phyloP scores from a whole-genome alignment of 2,329 filamentous ascomycete genomes.

The Zasmidium angulare region DNA sequence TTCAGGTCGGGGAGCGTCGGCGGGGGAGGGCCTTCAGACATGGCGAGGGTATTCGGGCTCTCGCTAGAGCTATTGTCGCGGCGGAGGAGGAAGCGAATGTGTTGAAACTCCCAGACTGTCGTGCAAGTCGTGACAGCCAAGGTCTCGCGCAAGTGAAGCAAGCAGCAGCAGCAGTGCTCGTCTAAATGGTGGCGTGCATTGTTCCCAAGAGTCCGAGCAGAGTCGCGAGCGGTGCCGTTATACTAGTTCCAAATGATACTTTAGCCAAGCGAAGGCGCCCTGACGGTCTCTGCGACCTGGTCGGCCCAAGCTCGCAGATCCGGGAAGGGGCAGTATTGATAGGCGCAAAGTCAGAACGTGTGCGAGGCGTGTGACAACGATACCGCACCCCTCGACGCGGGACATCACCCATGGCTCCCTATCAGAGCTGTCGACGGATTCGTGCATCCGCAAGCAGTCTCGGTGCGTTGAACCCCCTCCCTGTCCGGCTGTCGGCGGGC shows the following conservation, averaged over 20 bases:
- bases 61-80: neutral
- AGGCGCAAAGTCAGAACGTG: neutral
- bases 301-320: neutral
- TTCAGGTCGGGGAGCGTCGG: conserved; percentile 19
- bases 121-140: neutral
- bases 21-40: conserved; percentile 15
- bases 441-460: neutral
- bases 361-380: neutral
- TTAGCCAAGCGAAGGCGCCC: neutral
- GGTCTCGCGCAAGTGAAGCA: neutral
- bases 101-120: neutral
- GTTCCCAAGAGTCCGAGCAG: neutral
- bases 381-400: neutral
- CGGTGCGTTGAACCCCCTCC: neutral
- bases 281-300: neutral
- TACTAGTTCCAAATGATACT: neutral
- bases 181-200: neutral
- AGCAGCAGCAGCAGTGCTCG: neutral
- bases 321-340: neutral
- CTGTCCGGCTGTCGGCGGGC: neutral
- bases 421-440: neutral
- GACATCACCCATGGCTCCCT: neutral
- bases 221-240: neutral
- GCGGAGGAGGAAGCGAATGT: neutral
- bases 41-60: conserved; percentile 6